Evolutionary conservation across 2,329 filamentous ascomycete species (phyloP).

Genomic region (Botrytis paeoniae): DNA sequence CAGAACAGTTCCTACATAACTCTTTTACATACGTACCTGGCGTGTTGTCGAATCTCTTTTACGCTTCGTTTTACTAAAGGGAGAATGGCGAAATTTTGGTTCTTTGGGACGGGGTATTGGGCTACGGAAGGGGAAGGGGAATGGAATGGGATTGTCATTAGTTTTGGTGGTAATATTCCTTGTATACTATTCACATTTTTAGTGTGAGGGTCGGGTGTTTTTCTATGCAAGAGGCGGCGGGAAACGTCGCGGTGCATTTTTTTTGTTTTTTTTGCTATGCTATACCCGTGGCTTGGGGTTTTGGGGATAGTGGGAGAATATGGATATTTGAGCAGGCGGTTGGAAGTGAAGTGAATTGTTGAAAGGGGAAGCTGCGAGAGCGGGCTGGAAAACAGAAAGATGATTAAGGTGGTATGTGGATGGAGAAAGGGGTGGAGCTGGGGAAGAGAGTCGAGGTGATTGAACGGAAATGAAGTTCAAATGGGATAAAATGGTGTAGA

Average conservation of each 20-base stretch:
- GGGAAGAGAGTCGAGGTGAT: neutral
- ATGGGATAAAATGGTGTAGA: neutral
- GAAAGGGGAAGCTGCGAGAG: neutral
- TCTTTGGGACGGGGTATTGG: neutral
- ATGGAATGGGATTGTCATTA: neutral
- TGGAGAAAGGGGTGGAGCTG: neutral
- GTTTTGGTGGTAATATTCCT: conserved; percentile 12
- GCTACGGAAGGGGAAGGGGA: neutral
- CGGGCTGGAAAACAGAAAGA: too few relatives aligned
- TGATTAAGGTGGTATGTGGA: too few relatives aligned
- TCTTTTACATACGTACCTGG: neutral
- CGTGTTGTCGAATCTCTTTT: neutral
- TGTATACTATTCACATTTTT: conserved; percentile 12
- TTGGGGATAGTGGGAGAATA: neutral
- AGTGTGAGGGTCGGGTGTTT: neutral
- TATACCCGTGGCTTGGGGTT: conserved; percentile 15
- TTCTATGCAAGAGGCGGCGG: neutral
- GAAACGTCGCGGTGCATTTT: neutral
- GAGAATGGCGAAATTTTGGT: conserved; percentile 10
- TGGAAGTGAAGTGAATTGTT: neutral
- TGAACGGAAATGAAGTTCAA: neutral
- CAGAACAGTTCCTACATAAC: conserved; percentile 5
- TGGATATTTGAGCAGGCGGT: neutral
- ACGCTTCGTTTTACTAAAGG: neutral
- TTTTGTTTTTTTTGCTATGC: neutral